phyloP scores from a whole-genome alignment of 2,329 filamentous ascomycete genomes.

The Cryphonectria japonica region DNA sequence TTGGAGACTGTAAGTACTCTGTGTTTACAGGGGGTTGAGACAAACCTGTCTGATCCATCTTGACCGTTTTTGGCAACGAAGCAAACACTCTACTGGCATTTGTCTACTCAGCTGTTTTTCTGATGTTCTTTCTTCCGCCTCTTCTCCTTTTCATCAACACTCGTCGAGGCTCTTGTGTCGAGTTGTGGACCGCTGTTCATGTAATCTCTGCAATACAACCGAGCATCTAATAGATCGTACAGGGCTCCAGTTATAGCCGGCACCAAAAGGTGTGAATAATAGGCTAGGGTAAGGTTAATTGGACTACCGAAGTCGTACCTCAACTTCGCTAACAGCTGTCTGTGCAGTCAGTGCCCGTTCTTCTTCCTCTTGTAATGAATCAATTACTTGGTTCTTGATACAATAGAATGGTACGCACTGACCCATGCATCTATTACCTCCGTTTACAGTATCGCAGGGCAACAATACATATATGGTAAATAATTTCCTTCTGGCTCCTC shows the following conservation, averaged over 20 bases:
- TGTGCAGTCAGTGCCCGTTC: too few species aligned
- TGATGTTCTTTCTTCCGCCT: background rate
- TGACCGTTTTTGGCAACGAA: background rate
- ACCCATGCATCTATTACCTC: background rate
- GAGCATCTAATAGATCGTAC: too few species aligned
- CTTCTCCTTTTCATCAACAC: background rate
- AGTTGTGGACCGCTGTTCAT: background rate
- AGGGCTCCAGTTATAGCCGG: too few species aligned
- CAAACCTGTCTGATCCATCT: background rate
- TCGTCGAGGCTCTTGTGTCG: background rate
- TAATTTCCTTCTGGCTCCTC: background rate
- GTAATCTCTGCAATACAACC: too few species aligned
- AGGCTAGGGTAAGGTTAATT: background rate
- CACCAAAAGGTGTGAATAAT: background rate
- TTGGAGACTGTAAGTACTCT: background rate
- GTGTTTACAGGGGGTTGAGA: background rate
- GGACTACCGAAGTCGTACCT: background rate
- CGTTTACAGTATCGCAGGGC: background rate
- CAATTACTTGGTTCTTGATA: too few species aligned
- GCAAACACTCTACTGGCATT: background rate
- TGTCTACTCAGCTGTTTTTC: background rate
- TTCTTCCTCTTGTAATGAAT: too few species aligned
- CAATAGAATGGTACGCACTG: too few species aligned
- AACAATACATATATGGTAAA: background rate
- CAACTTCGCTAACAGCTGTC: too few species aligned